Percentiles rank a stretch among this genome's conserved stretches.
phyloP scores from a whole-genome alignment of 257 asterid genomes.

The Scutellaria minor region DNA sequence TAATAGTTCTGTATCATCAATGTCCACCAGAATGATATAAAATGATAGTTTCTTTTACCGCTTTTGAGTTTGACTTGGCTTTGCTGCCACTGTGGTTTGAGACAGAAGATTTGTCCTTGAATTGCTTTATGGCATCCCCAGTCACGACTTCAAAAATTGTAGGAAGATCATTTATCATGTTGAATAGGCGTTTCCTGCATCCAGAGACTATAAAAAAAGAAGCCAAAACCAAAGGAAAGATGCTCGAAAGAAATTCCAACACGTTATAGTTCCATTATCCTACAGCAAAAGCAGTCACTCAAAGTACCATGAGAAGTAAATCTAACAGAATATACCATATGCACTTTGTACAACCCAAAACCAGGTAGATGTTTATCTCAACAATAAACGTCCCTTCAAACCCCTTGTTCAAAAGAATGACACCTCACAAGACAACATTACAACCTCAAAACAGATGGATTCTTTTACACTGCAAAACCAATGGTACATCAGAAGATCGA shows the following conservation, averaged over 20 bases:
- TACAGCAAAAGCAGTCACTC: conserved; percentile 8
- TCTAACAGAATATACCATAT: conserved; percentile 23
- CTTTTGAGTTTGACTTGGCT: conserved; percentile 65
- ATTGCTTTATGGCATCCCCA: conserved; percentile 70
- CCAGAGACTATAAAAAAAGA: conserved; percentile 31
- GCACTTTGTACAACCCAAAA: conserved; percentile 27
- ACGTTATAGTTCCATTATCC: conserved; percentile 21
- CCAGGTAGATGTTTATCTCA: conserved; percentile 24
- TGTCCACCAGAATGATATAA: conserved; percentile 10
- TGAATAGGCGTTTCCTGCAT: conserved; percentile 81
- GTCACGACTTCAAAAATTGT: conserved; percentile 82
- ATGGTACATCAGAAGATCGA: not conserved
- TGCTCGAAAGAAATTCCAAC: conserved; percentile 22
- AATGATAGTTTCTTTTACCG: conserved; percentile 35
- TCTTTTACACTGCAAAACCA: conserved; percentile 5
- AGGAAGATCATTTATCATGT: conserved; percentile 80
- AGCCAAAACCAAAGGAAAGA: conserved; percentile 27
- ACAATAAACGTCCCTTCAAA: conserved; percentile 27
- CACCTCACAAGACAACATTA: conserved; percentile 35
- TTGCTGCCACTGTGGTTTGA: conserved; percentile 64
- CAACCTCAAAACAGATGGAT: conserved; percentile 27
- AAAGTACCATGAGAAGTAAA: conserved; percentile 21
- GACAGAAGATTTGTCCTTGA: conserved; percentile 65
- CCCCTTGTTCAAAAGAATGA: conserved; percentile 33
- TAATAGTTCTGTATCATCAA: conserved; percentile 2